A percentile compares a stretch with the other conserved stretches of the same genome.
Conservation (phyloP, 2,329 filamentous ascomycete genomes). For the Blastomyces silverae region DNA sequence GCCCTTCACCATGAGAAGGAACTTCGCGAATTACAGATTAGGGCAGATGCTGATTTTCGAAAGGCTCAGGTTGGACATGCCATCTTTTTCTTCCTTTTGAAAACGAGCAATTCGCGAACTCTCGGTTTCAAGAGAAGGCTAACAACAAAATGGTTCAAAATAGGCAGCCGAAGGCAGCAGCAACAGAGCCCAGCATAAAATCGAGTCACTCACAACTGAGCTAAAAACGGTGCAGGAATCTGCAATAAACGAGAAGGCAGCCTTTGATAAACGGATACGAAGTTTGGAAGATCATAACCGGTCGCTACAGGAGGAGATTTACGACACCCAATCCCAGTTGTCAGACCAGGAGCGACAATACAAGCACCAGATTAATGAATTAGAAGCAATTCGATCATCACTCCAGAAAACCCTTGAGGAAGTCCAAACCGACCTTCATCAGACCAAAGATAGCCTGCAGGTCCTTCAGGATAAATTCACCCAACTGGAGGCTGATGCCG, state of each 20-base stretch:
- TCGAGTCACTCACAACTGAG: constrained; percentile 50
- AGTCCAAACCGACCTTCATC: constrained; percentile 49
- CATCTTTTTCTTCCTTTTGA: neutral
- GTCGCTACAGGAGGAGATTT: constrained; percentile 69
- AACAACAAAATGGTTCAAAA: neutral
- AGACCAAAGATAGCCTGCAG: constrained; percentile 51
- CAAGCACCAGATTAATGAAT: constrained; percentile 52
- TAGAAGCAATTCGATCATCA: constrained; percentile 54
- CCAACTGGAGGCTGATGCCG: constrained; percentile 63
- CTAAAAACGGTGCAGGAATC: constrained; percentile 50
- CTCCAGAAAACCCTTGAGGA: constrained; percentile 51
- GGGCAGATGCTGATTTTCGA: constrained; percentile 80
- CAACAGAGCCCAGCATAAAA: constrained; percentile 48
- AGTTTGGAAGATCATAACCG: constrained; percentile 62
- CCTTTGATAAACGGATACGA: constrained; percentile 51
- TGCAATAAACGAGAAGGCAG: constrained; percentile 49
- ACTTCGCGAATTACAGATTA: constrained; percentile 68
- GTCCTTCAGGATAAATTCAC: constrained; percentile 59
- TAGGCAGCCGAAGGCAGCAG: constrained; percentile 49
- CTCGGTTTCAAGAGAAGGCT: neutral
- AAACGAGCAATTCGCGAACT: neutral
- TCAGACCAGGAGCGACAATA: constrained; percentile 62
- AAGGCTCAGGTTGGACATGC: constrained; percentile 46
- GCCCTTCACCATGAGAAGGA: constrained; percentile 75
- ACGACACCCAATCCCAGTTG: constrained; percentile 71